Evolutionary conservation across 495 filamentous ascomycete genomes (phyloP).

Genomic region (Lineolata rhizophorae): DNA sequence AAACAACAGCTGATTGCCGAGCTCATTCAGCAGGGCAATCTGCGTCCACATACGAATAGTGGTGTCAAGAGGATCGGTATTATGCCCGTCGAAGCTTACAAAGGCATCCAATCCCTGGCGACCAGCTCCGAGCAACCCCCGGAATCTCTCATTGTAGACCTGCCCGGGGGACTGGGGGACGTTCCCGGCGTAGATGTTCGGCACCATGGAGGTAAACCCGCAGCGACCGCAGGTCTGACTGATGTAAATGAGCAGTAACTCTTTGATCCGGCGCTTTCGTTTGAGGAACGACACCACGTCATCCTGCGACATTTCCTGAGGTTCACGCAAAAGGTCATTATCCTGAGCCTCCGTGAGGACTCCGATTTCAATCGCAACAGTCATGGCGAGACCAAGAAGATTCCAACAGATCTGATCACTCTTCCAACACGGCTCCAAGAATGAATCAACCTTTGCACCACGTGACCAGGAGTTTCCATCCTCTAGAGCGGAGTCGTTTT

Average conservation of each 20-base stretch:
- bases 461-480: no score
- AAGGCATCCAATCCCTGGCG: no score
- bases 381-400: slow-evolving; percentile 74
- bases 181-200: slow-evolving; percentile 17
- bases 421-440: slow-evolving; percentile 89
- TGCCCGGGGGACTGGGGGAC: not conserved
- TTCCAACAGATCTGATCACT: slow-evolving; percentile 99
- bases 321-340: no score
- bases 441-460: slow-evolving; percentile 21
- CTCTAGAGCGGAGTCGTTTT: slow-evolving; percentile 1
- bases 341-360: no score
- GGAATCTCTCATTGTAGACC: no score
- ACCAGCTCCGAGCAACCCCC: no score
- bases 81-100: no score
- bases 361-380: slow-evolving; percentile 83
- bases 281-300: slow-evolving; percentile 53
- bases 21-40: slow-evolving; percentile 73
- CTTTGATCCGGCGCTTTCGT: slow-evolving; percentile 61
- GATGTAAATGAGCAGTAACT: slow-evolving; percentile 69
- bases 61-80: no score
- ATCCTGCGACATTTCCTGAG: slow-evolving; percentile 12
- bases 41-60: slow-evolving; percentile 86
- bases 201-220: slow-evolving; percentile 86
- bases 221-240: slow-evolving; percentile 82
- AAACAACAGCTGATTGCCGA: slow-evolving; percentile 68